Evolutionary conservation across 148 eudicot genomes (phyloP).

Genomic region (Agrostemma githago): DNA sequence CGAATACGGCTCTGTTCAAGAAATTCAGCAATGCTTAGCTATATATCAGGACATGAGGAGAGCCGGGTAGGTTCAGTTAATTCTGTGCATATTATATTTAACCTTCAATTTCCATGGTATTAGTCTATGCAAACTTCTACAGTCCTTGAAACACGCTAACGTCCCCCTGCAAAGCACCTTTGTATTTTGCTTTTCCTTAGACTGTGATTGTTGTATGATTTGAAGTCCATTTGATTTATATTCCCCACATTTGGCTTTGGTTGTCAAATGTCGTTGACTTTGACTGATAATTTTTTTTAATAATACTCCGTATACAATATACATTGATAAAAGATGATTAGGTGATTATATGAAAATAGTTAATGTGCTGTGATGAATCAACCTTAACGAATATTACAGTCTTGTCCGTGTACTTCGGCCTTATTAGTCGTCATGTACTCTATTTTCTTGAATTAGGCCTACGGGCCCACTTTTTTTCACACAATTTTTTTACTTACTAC

Average conservation of each 20-base stretch:
- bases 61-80: slow-evolving; percentile 56
- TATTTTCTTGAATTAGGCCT: too few relatives aligned
- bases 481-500: too few relatives aligned
- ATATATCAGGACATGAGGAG: slow-evolving; percentile 90
- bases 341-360: too few relatives aligned
- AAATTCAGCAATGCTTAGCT: slow-evolving; percentile 85
- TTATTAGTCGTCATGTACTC: too few relatives aligned
- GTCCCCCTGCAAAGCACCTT: neutral
- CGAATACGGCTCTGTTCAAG: slow-evolving; percentile 43
- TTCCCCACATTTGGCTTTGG: neutral
- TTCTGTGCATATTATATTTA: neutral
- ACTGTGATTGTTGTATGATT: neutral
- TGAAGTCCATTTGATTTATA: neutral
- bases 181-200: neutral
- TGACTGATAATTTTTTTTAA: too few relatives aligned
- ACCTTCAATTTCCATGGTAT: neutral
- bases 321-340: too few relatives aligned
- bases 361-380: too few relatives aligned
- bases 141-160: neutral
- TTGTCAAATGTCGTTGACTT: neutral
- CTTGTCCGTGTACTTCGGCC: too few relatives aligned
- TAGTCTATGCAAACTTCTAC: neutral
- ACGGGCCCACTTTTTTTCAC: too few relatives aligned
- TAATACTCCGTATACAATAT: too few relatives aligned
- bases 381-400: too few relatives aligned